Evolutionary conservation across 148 eudicot genomes (phyloP).

Genomic region (Fallopia convolvulus): DNA sequence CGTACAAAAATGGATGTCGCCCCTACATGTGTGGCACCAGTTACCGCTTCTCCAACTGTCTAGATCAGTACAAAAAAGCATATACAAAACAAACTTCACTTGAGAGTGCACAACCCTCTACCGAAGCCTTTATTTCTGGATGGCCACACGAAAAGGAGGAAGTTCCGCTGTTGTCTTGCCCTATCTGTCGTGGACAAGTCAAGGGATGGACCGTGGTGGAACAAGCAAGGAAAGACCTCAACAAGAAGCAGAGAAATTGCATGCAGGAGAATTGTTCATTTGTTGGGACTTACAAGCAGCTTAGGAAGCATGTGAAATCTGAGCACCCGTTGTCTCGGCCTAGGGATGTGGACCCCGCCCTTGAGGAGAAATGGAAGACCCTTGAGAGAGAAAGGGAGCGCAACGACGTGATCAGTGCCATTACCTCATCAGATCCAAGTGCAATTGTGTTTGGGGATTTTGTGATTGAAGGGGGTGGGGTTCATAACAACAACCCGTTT

Average conservation of each 20-base stretch:
- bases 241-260: conserved; percentile 58
- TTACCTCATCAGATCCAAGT: conserved; percentile 51
- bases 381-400: conserved; percentile 59
- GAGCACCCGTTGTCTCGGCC: conserved; percentile 65
- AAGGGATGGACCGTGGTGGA: conserved; percentile 84
- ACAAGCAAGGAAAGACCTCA: conserved; percentile 56
- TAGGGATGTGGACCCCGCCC: conserved; percentile 66
- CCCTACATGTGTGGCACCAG: conserved; percentile 60
- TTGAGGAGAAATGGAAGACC: conserved; percentile 68
- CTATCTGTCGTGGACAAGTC: conserved; percentile 90
- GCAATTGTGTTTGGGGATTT: conserved; percentile 70
- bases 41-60: conserved; percentile 45
- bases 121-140: conserved; percentile 15
- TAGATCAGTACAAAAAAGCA: conserved; percentile 46
- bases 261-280: conserved; percentile 66
- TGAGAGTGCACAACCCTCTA: conserved; percentile 13
- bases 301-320: conserved; percentile 60
- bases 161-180: conserved; percentile 53
- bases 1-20: conserved; percentile 50
- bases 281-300: conserved; percentile 58
- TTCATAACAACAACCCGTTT: conserved; percentile 15
- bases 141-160: conserved; percentile 24
- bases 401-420: conserved; percentile 65
- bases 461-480: conserved; percentile 44
- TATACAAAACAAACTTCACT: conserved; percentile 35